Base-by-base conservation (phyloP, 2,329 filamentous ascomycete species). In the Emmonsiellopsis sp. region DNA sequence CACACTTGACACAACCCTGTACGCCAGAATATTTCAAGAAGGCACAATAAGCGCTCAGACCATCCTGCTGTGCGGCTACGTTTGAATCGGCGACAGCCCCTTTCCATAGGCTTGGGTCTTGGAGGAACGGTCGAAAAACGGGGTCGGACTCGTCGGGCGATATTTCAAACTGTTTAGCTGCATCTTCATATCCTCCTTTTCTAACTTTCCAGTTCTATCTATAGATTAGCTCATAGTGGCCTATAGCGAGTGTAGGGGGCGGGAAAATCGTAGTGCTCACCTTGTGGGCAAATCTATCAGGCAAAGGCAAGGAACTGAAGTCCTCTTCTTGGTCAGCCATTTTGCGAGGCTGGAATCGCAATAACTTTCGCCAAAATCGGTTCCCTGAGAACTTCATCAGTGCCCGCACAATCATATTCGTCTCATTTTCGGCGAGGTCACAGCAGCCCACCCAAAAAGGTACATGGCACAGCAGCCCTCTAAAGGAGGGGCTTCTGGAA, bases 1-100 rank as follows among this genome's bases (percentile, higher is more conserved):
- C 72, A 59, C 71, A 83, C 76, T 88, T 84, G 60, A 84, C 77
- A 64, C 86, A 87, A 54, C 86, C 85, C 61, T 94, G 86, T 55
- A 81, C 78, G 53, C 92, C 90, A 55, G 89, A 89, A 65, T 87
- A 95, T 66, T 97, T 92, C 54, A 98, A 79, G 68, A 97, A 98
- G 1, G 89, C 85, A 71, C 90, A 95, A 63, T 95, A 81, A 38
- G 92, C 87, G 47, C 81, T 84, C 47, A 98, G 82, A 57, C 88
- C 93, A 62, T 98, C 94, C 72, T 94, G 86, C 70, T 98, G 93
- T 35, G 94, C 93, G 15, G 92, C 93, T 55, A 98, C 93, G 64
- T 98, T 98, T 52, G 91, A 93, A 71, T 98, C 93, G 62, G 85
- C 84, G 6, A 93, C 92, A 1, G 91, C 93, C 37, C 84, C 85